A percentile compares a stretch with the other conserved stretches of the same genome.
These are phyloP conservation scores for Zoysia japonica DNA, from an alignment of 176 grass and related monocot species.

Conservation along the genomic window DNA sequence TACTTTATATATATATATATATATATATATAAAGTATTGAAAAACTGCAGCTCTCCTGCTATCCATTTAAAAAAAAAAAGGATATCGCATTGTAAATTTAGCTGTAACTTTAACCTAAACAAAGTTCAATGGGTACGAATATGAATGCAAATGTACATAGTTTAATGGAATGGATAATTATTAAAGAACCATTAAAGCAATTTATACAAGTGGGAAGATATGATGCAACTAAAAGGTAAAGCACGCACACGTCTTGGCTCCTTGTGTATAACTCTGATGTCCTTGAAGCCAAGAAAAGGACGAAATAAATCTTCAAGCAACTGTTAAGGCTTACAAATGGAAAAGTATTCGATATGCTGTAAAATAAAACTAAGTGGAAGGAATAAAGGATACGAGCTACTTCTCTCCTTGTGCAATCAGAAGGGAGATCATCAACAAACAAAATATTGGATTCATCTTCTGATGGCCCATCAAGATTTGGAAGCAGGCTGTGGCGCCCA, in stretches of 20 bases:
- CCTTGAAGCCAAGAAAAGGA: conserved; percentile 73
- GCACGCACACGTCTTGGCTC: conserved; percentile 62
- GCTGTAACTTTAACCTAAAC: background rate
- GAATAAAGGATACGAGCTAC: conserved; percentile 74
- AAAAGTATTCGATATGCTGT: conserved; percentile 29
- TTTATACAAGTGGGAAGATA: conserved; percentile 12
- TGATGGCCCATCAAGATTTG: conserved; percentile 41
- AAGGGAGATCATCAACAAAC: conserved; percentile 82
- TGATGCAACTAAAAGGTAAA: conserved; percentile 15
- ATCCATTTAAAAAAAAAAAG: background rate
- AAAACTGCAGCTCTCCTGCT: background rate
- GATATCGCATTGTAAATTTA: background rate
- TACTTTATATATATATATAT: background rate
- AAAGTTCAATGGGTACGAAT: conserved; percentile 19
- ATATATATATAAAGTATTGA: background rate
- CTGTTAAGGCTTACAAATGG: conserved; percentile 52
- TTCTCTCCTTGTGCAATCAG: conserved; percentile 90
- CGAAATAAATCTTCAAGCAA: conserved; percentile 69
- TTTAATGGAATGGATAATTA: conserved; percentile 23
- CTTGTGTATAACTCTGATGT: conserved; percentile 72
- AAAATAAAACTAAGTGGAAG: conserved; percentile 3
- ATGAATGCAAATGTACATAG: background rate
- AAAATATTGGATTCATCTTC: conserved; percentile 73
- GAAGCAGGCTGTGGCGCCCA: conserved; percentile 24
- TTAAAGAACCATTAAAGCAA: background rate